These are phyloP conservation scores for Auricularia sp. DNA, from an alignment of 768 basidiomycete species.

Conservation along the genomic window DNA sequence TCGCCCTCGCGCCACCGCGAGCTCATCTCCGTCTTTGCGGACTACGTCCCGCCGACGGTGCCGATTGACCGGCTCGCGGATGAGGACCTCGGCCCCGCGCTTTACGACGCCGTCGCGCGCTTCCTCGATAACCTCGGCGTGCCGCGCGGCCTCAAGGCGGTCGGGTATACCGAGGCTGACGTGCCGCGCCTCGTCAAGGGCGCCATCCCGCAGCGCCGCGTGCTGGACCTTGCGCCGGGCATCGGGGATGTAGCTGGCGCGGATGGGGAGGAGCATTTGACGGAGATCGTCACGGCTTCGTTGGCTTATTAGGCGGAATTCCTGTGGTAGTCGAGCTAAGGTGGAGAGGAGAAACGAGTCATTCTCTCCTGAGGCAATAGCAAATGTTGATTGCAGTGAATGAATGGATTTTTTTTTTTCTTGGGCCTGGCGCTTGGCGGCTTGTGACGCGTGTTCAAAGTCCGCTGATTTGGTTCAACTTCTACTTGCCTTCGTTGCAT, in stretches of 20 bases:
- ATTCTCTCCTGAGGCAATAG: no score
- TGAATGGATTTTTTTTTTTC: no score
- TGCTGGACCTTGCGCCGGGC: constrained; percentile 86
- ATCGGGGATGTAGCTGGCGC: constrained; percentile 75
- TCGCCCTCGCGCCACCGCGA: constrained; percentile 86
- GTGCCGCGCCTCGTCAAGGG: constrained; percentile 76
- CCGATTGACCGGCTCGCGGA: constrained; percentile 64
- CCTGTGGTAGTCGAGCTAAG: no score
- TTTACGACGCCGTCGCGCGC: constrained; percentile 79
- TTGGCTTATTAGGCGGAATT: constrained; percentile 51
- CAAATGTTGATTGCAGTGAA: no score
- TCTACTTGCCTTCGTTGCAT: no score
- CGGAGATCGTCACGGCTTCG: constrained; percentile 68
- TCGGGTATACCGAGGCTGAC: constrained; percentile 65
- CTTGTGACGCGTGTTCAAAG: no score
- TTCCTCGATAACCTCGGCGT: constrained; percentile 82
- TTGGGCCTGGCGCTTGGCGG: no score
- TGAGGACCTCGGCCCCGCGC: constrained; percentile 61
- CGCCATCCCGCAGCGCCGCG: constrained; percentile 83
- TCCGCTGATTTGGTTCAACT: no score
- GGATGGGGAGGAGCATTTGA: constrained; percentile 76
- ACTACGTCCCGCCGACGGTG: constrained; percentile 35
- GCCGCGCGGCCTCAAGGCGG: constrained; percentile 74
- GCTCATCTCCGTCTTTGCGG: constrained; percentile 71
- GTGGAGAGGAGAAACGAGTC: no score